Evolutionary conservation across 225 moss, liverwort and hornwort genomes (phyloP), one percentile per base, ranked within the genome.

Genomic region (Bryum argenteum): DNA sequence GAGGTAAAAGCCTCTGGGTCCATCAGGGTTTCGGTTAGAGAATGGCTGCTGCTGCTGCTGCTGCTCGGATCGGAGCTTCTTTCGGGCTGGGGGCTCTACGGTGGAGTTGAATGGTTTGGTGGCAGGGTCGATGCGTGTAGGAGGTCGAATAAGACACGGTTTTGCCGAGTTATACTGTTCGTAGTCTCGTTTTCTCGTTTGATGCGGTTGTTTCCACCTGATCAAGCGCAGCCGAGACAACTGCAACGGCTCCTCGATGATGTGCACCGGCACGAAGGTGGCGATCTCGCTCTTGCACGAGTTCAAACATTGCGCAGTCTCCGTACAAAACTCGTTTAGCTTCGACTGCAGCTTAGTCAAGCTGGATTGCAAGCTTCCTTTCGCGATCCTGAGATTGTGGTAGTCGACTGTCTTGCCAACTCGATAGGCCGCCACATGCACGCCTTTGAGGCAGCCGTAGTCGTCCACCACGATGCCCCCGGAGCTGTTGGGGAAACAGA

Each of bases 401-500:
- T 69, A 80, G 1, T 80, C 65, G 0, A 76, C 58, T 0, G 73
- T 76, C 11, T 63, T 66, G 14, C 83, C 87, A 1, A 76, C 66
- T 37, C 73, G 57, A 26, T 81, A 83, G 0, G 80, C 81, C 8
- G 83, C 83, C 15, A 87, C 81, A 51, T 87, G 87, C 0, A 87
- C 73, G 16, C 87, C 83, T 26, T 83, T 87, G 5, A 87, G 78
- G 44, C 63, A 58, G 0, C 83, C 87, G 0, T 78, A 87, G 65
- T 87, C 87, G 19, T 87, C 87, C 19, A 87, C 87, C 0, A 87
- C 78, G 6, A 87, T 83, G 2, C 87, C 81, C 0, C 87, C 87
- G 7, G 73, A 81, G 60, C 43, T 70, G 12, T 76, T 76, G 55
- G 87, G 80, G 8, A 87, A 83, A 0, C 83, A 83, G 2, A 87